Evolutionary conservation across 148 eudicot genomes (phyloP).

Genomic region (Hydrangea macrophylla): DNA sequence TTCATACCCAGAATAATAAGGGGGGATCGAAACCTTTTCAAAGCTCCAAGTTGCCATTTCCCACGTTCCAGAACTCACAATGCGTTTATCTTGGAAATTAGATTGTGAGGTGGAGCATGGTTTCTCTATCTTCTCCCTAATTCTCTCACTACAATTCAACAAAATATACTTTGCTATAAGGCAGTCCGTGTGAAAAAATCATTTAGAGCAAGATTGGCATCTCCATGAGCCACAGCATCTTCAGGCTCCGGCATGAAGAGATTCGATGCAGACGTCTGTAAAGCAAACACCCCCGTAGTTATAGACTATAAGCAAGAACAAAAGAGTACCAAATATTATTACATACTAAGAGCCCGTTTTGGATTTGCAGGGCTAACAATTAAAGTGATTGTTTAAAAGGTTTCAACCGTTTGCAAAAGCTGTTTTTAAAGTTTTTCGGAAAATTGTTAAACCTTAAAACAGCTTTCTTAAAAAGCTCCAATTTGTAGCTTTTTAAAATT

Average conservation of each 20-base stretch:
- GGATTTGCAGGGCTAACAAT: too few species aligned
- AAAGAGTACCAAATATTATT: background rate
- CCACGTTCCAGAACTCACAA: background rate
- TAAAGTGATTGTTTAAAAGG: too few species aligned
- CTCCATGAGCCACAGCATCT: slow-evolving; percentile 96
- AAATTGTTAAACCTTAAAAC: too few species aligned
- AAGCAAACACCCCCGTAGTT: slow-evolving; percentile 2
- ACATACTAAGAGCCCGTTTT: background rate
- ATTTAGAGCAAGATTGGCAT: slow-evolving; percentile 83
- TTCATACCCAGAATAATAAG: background rate
- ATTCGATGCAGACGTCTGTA: slow-evolving; percentile 70
- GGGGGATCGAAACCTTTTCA: background rate
- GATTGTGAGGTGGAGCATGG: background rate
- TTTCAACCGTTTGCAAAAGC: too few species aligned
- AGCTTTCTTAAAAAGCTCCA: too few species aligned
- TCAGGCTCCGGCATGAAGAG: slow-evolving; percentile 94
- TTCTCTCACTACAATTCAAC: background rate
- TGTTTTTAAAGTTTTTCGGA: too few species aligned
- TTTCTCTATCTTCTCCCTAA: background rate
- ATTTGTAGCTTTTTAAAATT: too few species aligned
- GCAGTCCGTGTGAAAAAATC: slow-evolving; percentile 77
- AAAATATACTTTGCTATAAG: slow-evolving; percentile 19
- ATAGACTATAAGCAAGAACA: background rate
- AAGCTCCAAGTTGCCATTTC: background rate
- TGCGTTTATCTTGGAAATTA: background rate